Conservation (phyloP, 176 grass and related monocot genomes). For the Pontederia paniculata region DNA sequence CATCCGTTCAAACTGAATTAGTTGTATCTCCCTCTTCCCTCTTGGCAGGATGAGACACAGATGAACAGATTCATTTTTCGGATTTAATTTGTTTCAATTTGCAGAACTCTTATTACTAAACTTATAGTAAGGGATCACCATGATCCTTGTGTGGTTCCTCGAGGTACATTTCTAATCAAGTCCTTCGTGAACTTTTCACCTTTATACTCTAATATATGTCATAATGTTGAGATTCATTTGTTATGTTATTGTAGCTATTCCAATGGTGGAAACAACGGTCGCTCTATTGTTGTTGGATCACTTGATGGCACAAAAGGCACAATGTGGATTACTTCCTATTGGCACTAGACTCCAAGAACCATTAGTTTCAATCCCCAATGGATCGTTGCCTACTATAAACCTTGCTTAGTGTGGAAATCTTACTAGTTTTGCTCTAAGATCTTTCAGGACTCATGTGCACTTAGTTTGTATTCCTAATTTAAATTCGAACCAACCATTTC, state of each 20-base stretch:
- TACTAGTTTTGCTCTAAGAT: neutral
- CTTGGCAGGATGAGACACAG: too few relatives aligned
- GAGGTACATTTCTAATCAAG: conserved; percentile 31
- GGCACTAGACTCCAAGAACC: conserved; percentile 55
- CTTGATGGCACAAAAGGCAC: conserved; percentile 68
- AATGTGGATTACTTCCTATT: conserved; percentile 71
- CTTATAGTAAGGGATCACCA: conserved; percentile 71
- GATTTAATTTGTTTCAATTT: too few relatives aligned
- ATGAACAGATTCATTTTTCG: too few relatives aligned
- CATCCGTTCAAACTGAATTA: too few relatives aligned
- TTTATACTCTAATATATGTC: neutral
- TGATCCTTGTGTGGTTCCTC: conserved; percentile 89
- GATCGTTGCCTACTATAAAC: neutral
- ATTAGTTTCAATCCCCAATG: conserved; percentile 4
- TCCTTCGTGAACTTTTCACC: neutral
- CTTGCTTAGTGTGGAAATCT: neutral
- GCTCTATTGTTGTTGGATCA: conserved; percentile 83
- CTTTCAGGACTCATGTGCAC: too few relatives aligned
- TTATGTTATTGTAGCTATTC: conserved; percentile 41
- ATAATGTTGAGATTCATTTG: conserved; percentile 1
- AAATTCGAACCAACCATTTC: too few relatives aligned
- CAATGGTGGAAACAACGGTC: conserved; percentile 86
- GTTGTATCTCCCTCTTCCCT: too few relatives aligned
- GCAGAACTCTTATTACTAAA: too few relatives aligned
- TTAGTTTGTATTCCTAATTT: too few relatives aligned